Evolutionary conservation across 2,329 filamentous ascomycete genomes (phyloP).

Genomic region (Epichloe sibirici): DNA sequence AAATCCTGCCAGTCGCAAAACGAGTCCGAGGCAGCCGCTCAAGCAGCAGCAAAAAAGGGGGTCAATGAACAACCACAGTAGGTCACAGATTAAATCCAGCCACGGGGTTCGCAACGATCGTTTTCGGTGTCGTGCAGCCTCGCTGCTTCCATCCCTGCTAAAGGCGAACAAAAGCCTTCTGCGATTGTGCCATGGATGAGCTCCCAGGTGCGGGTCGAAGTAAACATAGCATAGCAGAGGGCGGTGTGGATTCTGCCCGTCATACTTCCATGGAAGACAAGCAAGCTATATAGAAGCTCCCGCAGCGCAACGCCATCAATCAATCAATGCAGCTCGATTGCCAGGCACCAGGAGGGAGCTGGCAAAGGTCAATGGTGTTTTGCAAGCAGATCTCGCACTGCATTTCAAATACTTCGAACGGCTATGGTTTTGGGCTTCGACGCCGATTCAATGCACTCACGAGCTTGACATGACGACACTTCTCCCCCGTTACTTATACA

Average conservation of each 20-base stretch:
- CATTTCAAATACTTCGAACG: not conserved
- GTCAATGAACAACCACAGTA: constrained; percentile 1
- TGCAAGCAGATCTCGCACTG: not conserved
- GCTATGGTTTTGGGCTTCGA: not conserved
- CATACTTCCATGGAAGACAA: constrained; percentile 1
- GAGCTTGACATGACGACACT: not conserved
- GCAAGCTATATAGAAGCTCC: constrained; percentile 1
- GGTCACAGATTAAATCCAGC: constrained; percentile 8
- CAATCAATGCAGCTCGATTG: not conserved
- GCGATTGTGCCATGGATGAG: constrained; percentile 10
- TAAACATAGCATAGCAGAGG: constrained; percentile 16
- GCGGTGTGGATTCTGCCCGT: constrained; percentile 26
- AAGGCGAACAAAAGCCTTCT: constrained; percentile 6
- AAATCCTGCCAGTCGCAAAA: not conserved
- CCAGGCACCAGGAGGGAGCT: not conserved
- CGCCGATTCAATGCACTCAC: not conserved
- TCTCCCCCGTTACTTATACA: not conserved
- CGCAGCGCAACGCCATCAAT: not conserved
- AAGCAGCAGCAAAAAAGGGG: not conserved
- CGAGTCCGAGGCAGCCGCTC: not conserved
- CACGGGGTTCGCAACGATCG: constrained; percentile 1
- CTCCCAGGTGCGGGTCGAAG: constrained; percentile 14
- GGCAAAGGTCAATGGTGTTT: no score
- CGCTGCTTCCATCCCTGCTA: constrained; percentile 15
- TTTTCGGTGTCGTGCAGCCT: constrained; percentile 21